Evolutionary conservation across 495 filamentous ascomycete genomes (phyloP).

Genomic region (Neurospora cerealis): DNA sequence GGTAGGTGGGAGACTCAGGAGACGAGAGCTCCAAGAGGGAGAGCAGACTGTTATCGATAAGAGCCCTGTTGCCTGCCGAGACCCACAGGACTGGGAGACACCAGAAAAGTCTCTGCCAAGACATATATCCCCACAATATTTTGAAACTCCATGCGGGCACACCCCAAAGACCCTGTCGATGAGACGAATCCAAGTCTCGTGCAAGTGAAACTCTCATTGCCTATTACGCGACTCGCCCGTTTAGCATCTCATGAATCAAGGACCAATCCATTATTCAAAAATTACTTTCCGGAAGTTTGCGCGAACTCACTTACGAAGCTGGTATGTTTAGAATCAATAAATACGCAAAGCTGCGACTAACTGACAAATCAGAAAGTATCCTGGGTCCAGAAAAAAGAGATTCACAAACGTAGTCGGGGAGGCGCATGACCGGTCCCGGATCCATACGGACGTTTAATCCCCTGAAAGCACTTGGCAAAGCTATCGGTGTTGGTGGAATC

Average conservation of each 20-base stretch:
- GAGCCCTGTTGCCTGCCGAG: background rate
- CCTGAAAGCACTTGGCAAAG: background rate
- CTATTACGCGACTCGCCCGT: background rate
- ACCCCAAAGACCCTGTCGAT: background rate
- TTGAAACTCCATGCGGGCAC: background rate
- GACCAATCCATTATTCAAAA: background rate
- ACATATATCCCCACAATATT: background rate
- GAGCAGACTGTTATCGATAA: background rate
- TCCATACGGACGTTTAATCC: background rate
- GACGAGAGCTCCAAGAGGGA: background rate
- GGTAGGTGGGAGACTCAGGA: background rate
- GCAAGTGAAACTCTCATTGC: background rate
- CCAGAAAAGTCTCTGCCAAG: background rate
- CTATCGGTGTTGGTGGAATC: background rate
- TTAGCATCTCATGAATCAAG: background rate
- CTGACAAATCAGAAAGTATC: background rate
- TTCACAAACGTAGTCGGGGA: background rate
- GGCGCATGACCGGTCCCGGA: background rate
- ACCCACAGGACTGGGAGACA: too few relatives aligned
- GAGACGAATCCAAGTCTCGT: background rate
- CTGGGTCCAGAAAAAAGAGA: background rate
- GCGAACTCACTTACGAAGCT: background rate
- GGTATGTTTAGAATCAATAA: background rate
- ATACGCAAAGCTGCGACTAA: background rate
- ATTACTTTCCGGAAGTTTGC: background rate